Evolutionary conservation across 805 yeast species (phyloP), one percentile per base, ranked within the genome.

Genomic region (Lachancea nothofagi): DNA sequence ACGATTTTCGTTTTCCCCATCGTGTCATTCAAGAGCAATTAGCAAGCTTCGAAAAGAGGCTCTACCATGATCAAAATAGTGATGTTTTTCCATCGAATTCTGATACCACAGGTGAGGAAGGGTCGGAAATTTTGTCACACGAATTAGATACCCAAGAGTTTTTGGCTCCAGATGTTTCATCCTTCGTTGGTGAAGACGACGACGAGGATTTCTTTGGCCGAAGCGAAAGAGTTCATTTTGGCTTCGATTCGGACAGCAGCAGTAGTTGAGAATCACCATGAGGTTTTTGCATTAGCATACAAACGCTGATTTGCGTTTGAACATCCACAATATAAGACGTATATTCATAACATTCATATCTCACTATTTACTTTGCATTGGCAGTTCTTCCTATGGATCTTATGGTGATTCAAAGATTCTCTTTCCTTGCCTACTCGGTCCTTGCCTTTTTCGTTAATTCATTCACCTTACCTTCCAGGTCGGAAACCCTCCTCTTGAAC

Each of bases 21-120:
- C 42, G 45, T 5, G 41, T 43, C 30, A 53, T 58, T 14, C 45
- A 44, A 23, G 47, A 51, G 29, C 57, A 55, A 34, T 39, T 58
- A 20, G 42, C 44, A n/a, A 32, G 33, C 4, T 46, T 52, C 13
- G 62, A 57, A 36, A 39, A 25, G 25, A 40, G 57, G 8, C 35
- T 57, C 6, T 44, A 51, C 27, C 4, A 4, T 5, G 24, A 4
- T 14, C 18, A 24, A 14, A 19, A 8, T 4, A 24, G 4, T 12
- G 26, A 14, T 4, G 8, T 10, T 5, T 10, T n/a, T 31, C 26
- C 4, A n/a, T 10, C 12, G 6, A 31, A 21, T n/a, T 22, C 26
- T 10, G 24, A 19, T 17, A 9, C 34, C 37, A 25, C 23, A 3
- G 33, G 18, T 6, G 26, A 10, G 12, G 29, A 9, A 6, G 13